Percentiles rank a stretch among this genome's conserved stretches.
Conservation (phyloP, 2,329 filamentous ascomycete genomes). For the Colletotrichum cuscutae region DNA sequence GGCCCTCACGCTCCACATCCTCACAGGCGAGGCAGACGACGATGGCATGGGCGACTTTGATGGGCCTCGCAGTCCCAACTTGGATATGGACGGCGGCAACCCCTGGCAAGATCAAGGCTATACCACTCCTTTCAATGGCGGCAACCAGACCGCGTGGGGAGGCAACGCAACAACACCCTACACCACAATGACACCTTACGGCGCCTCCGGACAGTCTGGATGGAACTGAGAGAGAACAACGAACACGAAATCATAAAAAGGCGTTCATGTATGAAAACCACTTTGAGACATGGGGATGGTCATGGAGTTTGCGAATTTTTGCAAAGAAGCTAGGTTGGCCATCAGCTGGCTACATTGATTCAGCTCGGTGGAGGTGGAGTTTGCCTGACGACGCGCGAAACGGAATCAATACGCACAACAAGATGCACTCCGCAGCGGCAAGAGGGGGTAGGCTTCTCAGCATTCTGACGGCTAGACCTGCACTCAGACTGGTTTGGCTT, state of each 20-base stretch:
- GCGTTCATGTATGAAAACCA: slow-evolving; percentile 25
- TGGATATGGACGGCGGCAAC: slow-evolving; percentile 67
- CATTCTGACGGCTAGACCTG: neutral
- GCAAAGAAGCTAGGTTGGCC: neutral
- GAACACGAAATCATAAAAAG: slow-evolving; percentile 10
- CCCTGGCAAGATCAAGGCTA: slow-evolving; percentile 73
- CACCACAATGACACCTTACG: slow-evolving; percentile 54
- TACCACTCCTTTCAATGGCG: slow-evolving; percentile 73
- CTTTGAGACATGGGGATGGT: slow-evolving; percentile 20
- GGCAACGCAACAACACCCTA: slow-evolving; percentile 62
- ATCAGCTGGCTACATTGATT: neutral
- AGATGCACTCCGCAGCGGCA: neutral
- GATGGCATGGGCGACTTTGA: slow-evolving; percentile 70
- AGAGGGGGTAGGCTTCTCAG: neutral
- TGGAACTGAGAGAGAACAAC: slow-evolving; percentile 53
- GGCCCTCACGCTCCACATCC: slow-evolving; percentile 77
- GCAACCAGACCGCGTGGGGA: slow-evolving; percentile 73
- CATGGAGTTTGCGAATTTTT: slow-evolving; percentile 29
- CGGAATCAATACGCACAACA: neutral
- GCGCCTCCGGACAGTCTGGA: slow-evolving; percentile 60
- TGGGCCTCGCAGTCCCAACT: slow-evolving; percentile 74
- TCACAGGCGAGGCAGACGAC: slow-evolving; percentile 64
- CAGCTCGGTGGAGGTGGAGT: neutral
- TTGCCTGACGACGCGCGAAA: neutral
- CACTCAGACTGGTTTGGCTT: neutral